Evolutionary conservation across 495 filamentous ascomycete species (phyloP).

Genomic region (Articulospora tetracladia): DNA sequence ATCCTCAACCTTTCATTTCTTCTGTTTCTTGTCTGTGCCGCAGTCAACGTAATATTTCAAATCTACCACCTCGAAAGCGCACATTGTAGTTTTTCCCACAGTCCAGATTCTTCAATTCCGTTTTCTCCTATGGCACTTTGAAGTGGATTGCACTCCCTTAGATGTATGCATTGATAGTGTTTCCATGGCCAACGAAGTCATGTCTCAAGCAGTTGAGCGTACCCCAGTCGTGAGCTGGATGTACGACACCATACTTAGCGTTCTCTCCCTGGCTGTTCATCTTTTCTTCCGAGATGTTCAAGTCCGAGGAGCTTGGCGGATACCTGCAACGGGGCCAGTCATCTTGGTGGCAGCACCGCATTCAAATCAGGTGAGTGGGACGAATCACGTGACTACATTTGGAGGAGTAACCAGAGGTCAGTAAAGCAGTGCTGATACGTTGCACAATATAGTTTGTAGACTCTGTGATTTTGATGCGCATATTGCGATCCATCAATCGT

Average conservation of each 20-base stretch:
- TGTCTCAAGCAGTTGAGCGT: background rate
- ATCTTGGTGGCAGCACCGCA: slow-evolving; percentile 12
- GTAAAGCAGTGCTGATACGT: background rate
- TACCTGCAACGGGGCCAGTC: slow-evolving; percentile 5
- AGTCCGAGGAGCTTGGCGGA: slow-evolving; percentile 7
- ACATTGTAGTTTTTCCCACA: too few species aligned
- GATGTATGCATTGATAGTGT: background rate
- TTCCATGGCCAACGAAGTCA: too few species aligned
- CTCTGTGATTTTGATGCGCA: slow-evolving; percentile 16
- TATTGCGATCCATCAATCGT: slow-evolving; percentile 10
- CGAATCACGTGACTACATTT: background rate
- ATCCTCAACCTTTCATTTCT: background rate
- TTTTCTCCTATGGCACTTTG: too few species aligned
- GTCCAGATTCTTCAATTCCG: too few species aligned
- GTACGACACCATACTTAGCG: slow-evolving; percentile 6
- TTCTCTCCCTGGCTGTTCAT: slow-evolving; percentile 5
- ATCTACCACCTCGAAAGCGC: too few species aligned
- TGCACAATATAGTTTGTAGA: slow-evolving; percentile 14
- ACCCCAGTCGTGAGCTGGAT: slow-evolving; percentile 3
- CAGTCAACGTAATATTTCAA: background rate
- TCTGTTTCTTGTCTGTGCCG: background rate
- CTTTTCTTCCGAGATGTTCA: slow-evolving; percentile 13
- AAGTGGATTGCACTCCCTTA: background rate
- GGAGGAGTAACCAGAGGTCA: background rate
- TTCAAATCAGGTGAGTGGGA: slow-evolving; percentile 8